Evolutionary conservation across 805 yeast species (phyloP).

Genomic region (Saturnispora sanitii): DNA sequence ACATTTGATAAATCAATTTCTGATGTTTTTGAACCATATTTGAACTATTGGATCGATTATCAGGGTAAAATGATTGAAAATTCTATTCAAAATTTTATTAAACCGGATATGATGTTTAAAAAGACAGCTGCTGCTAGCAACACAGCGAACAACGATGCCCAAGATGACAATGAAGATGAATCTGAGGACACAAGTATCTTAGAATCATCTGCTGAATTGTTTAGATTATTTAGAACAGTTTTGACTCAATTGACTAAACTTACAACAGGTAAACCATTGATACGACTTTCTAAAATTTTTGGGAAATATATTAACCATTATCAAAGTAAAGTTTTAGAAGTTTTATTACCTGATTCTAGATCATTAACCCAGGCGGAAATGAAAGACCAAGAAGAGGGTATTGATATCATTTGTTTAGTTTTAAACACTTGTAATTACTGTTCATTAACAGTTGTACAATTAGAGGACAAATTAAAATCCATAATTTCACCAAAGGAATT

Average conservation of each 20-base stretch:
- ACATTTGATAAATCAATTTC: constrained; percentile 39
- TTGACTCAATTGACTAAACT: constrained; percentile 62
- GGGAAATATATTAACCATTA: constrained; percentile 56
- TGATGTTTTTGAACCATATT: constrained; percentile 73
- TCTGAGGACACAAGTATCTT: constrained; percentile 40
- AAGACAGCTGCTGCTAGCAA: constrained; percentile 23
- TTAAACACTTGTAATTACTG: constrained; percentile 89
- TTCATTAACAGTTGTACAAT: constrained; percentile 63
- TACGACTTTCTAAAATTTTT: constrained; percentile 51
- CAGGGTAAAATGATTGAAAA: constrained; percentile 59
- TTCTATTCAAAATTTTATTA: constrained; percentile 56
- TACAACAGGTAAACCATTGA: constrained; percentile 36
- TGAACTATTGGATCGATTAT: constrained; percentile 76
- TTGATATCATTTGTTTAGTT: constrained; percentile 58
- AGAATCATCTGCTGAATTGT: constrained; percentile 80
- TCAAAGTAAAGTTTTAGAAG: constrained; percentile 39
- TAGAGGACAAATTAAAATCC: constrained; percentile 50
- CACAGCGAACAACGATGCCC: constrained; percentile 1
- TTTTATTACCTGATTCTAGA: constrained; percentile 35
- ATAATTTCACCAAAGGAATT: constrained; percentile 28
- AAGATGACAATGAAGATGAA: constrained; percentile 12
- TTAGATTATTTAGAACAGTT: constrained; percentile 64
- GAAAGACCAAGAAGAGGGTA: constrained; percentile 43
- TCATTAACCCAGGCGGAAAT: constrained; percentile 25
- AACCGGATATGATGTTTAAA: constrained; percentile 42